These are phyloP conservation scores for Pleurotus platypus DNA, from an alignment of 768 basidiomycete species.

Conservation along the genomic window DNA sequence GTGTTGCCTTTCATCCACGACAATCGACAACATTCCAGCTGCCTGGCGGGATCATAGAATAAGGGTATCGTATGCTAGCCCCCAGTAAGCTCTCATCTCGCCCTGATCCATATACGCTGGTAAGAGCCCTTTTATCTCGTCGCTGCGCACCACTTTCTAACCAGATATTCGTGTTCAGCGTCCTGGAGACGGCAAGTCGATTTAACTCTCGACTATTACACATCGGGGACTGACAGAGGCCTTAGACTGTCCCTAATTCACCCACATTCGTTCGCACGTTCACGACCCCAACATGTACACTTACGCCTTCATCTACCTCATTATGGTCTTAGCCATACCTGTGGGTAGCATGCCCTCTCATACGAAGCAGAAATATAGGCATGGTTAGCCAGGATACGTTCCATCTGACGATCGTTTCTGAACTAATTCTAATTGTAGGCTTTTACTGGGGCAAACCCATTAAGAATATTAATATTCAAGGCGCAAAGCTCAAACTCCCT, in stretches of 20 bases:
- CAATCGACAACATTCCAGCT: too few relatives aligned
- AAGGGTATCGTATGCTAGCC: too few relatives aligned
- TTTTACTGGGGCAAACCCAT: too few relatives aligned
- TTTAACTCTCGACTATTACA: too few relatives aligned
- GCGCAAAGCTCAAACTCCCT: background rate
- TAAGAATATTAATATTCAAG: too few relatives aligned
- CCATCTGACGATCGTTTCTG: background rate
- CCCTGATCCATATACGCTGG: background rate
- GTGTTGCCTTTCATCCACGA: too few relatives aligned
- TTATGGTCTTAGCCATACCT: conserved; percentile 1
- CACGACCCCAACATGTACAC: conserved; percentile 2
- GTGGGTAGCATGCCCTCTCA: background rate
- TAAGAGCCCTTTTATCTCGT: background rate
- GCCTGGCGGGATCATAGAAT: too few relatives aligned
- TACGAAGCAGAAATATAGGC: background rate
- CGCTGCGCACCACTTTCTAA: background rate
- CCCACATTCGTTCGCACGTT: background rate
- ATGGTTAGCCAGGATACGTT: too few relatives aligned
- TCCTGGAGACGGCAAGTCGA: background rate
- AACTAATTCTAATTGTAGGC: background rate
- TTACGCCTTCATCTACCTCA: background rate
- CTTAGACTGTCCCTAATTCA: background rate
- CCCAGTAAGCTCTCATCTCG: too few relatives aligned
- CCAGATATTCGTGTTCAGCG: background rate
- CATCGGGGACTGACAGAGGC: too few relatives aligned